Evolutionary conservation across 2,329 filamentous ascomycete genomes (phyloP).

Genomic region (Rhinocladiella similis): DNA sequence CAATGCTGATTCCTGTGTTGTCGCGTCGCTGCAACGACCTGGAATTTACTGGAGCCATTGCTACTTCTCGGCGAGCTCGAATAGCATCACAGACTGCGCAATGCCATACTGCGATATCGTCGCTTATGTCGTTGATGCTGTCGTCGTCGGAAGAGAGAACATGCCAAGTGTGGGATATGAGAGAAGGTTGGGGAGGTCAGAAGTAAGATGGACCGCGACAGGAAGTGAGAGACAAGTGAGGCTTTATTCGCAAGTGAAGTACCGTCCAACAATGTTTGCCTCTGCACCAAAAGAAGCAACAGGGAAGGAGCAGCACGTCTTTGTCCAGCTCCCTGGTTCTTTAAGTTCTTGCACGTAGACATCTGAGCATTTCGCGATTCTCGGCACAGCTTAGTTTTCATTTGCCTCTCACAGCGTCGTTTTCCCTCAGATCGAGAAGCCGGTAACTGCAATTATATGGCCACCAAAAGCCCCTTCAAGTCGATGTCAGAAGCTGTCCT

Average conservation of each 20-base stretch:
- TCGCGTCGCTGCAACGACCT: slow-evolving; percentile 12
- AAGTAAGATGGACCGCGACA: too few species aligned
- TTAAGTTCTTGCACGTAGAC: too few species aligned
- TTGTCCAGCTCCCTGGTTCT: too few species aligned
- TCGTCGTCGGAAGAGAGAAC: too few species aligned
- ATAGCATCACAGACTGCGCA: neutral
- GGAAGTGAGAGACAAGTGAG: neutral
- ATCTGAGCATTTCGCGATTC: too few species aligned
- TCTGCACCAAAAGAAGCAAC: neutral
- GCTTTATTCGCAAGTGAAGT: neutral
- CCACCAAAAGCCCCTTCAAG: too few species aligned
- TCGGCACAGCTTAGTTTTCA: too few species aligned
- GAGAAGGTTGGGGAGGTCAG: too few species aligned
- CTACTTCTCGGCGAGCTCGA: neutral
- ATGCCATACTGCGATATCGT: neutral
- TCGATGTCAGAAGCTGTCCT: neutral
- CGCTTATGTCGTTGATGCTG: neutral
- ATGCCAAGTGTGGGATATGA: too few species aligned
- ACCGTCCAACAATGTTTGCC: neutral
- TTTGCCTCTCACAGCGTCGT: too few species aligned
- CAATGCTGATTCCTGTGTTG: slow-evolving; percentile 11
- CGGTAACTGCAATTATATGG: too few species aligned
- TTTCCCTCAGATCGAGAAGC: too few species aligned
- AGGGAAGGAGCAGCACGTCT: neutral
- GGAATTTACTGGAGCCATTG: slow-evolving; percentile 10